Base-by-base conservation (phyloP, 345 rosid genomes). In the Limnanthes douglasii region DNA sequence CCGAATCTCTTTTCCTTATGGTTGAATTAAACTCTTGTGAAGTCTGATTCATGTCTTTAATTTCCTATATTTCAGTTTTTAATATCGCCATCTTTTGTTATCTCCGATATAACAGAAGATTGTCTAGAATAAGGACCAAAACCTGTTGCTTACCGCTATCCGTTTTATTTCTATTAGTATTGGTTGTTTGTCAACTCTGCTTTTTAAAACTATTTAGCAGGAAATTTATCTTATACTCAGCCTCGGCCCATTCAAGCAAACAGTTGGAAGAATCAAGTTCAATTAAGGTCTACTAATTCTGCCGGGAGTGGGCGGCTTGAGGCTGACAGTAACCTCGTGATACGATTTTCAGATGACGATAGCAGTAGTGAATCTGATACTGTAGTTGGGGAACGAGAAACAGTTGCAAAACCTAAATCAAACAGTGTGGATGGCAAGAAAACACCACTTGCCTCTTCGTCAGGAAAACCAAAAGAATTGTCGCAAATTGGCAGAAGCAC, bases 321-420 rank as follows among this genome's bases (percentile, higher is more conserved):
- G 28, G 44, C 43, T 4, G 37, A 57, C 39, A 43, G 37, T 58
- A 84, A 79, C 56, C 86, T 90, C 26, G 98, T 90, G 30, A 90
- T 90, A 57, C 61, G 77, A 56, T 90, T 90, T 60, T 80, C 85
- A 9, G 85, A 80, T 53, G 84, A 70, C 48, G 97, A 86, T 33
- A 77, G 78, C 57, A 85, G 67, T 49, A 84, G 94, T 56, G 92
- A 70, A 33, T 66, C 73, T 43, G 95, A 83, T 34, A 62, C 50
- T 45, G 20, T 46, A 40, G 40, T 32, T 34, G 45, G 23, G 32
- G 51, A 45, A 36, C 59, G 45, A 18, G 12, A 42, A 41, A 35
- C 29, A 15, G 53, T 59, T 50, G 40, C 28, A 45, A 73, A 62
- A 61, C 32, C 51, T 13, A 59, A 46, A 19, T 43, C 41, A 25